A percentile compares a stretch with the other conserved stretches of the same genome.
Conservation (phyloP, 148 eudicot species). For the Hydrangea macrophylla region DNA sequence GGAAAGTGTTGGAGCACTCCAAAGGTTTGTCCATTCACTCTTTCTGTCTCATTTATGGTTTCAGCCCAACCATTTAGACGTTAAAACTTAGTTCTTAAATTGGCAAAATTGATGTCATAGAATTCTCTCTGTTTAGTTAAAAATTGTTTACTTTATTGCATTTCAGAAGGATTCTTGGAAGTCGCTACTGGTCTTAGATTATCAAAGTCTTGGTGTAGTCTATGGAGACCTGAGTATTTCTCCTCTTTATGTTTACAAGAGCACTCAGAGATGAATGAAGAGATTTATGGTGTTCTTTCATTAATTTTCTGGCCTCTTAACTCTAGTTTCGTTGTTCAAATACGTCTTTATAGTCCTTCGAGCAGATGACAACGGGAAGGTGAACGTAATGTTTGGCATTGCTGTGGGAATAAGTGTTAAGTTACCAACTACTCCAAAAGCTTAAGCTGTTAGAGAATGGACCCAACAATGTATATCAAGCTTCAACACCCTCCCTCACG, state of each 20-base stretch:
- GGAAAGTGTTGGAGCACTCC: conserved; percentile 49
- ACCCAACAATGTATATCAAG: no score
- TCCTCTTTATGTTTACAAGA: conserved; percentile 85
- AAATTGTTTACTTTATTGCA: no score
- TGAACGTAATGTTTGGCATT: no score
- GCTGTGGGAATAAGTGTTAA: no score
- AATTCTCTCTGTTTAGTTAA: not conserved
- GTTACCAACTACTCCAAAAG: no score
- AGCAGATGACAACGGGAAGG: conserved; percentile 98
- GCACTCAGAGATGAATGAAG: conserved; percentile 80
- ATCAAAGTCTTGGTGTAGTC: conserved; percentile 89
- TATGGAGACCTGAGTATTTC: conserved; percentile 94
- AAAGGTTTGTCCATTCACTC: conserved; percentile 41
- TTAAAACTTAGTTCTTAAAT: conserved; percentile 7
- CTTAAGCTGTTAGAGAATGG: no score
- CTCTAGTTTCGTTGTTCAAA: conserved; percentile 70
- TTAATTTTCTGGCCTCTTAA: conserved; percentile 85
- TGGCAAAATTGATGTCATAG: not conserved
- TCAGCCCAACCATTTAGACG: not conserved
- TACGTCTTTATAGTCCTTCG: conserved; percentile 87
- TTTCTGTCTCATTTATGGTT: not conserved
- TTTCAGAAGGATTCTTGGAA: conserved; percentile 77
- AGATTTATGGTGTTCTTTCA: conserved; percentile 79
- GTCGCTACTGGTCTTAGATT: conserved; percentile 63
- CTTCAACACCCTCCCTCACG: no score